Evolutionary conservation across 2,329 filamentous ascomycete species (phyloP).

Genomic region (Cercospora berteroae): DNA sequence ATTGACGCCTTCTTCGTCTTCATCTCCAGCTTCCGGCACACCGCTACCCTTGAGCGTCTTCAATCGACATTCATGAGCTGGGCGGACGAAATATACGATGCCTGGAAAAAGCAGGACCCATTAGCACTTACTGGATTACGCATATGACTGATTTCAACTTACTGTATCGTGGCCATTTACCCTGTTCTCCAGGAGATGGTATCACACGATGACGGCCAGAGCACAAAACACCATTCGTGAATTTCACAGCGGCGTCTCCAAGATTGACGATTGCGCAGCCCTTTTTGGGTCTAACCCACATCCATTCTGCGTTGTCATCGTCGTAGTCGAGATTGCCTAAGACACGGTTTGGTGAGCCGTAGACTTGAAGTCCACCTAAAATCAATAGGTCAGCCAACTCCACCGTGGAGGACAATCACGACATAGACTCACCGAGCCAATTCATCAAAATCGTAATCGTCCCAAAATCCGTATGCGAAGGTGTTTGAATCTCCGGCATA

Average conservation of each 20-base stretch:
- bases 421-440: slow-evolving; percentile 37
- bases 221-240: slow-evolving; percentile 45
- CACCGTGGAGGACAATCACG: too few species aligned
- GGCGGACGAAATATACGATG: slow-evolving; percentile 57
- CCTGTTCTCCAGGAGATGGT: slow-evolving; percentile 51
- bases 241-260: slow-evolving; percentile 49
- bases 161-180: slow-evolving; percentile 48
- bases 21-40: slow-evolving; percentile 32
- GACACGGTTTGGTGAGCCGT: slow-evolving; percentile 22
- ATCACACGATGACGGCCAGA: slow-evolving; percentile 52
- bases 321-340: slow-evolving; percentile 25
- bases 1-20: slow-evolving; percentile 39
- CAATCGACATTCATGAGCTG: slow-evolving; percentile 49
- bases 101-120: not conserved
- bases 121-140: not conserved
- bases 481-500: slow-evolving; percentile 40
- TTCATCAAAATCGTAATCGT: slow-evolving; percentile 58
- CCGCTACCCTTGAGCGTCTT: slow-evolving; percentile 39
- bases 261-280: slow-evolving; percentile 50
- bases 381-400: not conserved
- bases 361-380: slow-evolving; percentile 53
- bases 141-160: not conserved
- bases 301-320: slow-evolving; percentile 43
- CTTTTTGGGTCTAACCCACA: slow-evolving; percentile 53
- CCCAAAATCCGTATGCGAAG: slow-evolving; percentile 56